Percentiles rank a stretch among this genome's conserved stretches.
phyloP scores from a whole-genome alignment of 2,329 filamentous ascomycete species.

The Penicillium verrucosum region DNA sequence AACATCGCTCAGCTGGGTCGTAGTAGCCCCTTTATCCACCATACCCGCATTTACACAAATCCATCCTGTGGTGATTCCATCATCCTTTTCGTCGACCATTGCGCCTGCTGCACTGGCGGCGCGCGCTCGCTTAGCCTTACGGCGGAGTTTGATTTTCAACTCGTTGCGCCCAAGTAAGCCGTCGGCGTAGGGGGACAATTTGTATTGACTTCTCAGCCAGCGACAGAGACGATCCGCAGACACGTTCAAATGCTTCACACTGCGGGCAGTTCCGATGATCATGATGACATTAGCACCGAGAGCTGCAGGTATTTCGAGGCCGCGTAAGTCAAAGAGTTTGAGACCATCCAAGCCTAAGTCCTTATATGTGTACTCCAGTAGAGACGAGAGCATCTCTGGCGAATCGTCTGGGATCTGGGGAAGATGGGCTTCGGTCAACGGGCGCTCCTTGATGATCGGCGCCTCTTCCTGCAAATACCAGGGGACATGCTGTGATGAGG shows the following conservation, averaged over 20 bases:
- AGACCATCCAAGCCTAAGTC: conserved; percentile 85
- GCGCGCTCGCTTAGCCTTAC: conserved; percentile 77
- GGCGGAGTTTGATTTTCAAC: conserved; percentile 77
- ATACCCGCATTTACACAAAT: conserved; percentile 87
- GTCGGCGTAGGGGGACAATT: conserved; percentile 74
- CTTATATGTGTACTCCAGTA: conserved; percentile 75
- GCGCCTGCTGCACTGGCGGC: conserved; percentile 70
- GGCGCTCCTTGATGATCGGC: conserved; percentile 37
- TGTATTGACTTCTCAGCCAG: conserved; percentile 72
- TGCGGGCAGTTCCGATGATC: conserved; percentile 86
- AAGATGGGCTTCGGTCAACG: conserved; percentile 54
- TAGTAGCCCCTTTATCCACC: conserved; percentile 52
- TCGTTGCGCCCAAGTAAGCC: conserved; percentile 87
- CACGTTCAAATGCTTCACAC: conserved; percentile 88
- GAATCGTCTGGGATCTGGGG: conserved; percentile 65
- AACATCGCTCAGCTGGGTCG: conserved; percentile 26
- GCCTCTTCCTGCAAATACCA: conserved; percentile 79
- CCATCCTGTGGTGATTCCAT: conserved; percentile 91
- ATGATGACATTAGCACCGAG: conserved; percentile 87
- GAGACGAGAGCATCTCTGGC: conserved; percentile 66
- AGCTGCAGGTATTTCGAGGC: conserved; percentile 79
- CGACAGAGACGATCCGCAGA: conserved; percentile 85
- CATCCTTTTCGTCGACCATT: conserved; percentile 60
- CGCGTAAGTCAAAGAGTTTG: conserved; percentile 74
- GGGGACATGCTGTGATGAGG: conserved; percentile 47